Conservation (phyloP, 352 stramenopile genomes). For the Blastocystis sp. region DNA sequence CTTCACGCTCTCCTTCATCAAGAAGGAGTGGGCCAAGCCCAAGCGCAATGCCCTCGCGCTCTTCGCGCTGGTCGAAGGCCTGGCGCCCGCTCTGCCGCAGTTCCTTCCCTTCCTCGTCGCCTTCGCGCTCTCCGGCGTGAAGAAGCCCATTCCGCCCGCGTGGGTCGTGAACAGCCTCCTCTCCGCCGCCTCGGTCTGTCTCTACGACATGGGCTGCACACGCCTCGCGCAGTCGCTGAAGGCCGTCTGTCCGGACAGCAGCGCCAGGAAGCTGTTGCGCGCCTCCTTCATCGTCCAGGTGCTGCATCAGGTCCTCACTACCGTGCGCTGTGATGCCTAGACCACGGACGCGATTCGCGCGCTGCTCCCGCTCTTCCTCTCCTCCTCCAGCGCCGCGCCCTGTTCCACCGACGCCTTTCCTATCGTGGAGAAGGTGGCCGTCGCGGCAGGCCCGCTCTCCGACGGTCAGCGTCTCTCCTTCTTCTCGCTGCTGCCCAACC, state of each 20-base stretch:
- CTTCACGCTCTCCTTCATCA: slow-evolving; percentile 9
- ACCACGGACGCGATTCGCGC: background rate
- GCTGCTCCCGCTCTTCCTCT: background rate
- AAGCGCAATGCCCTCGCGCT: background rate
- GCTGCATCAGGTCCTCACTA: background rate
- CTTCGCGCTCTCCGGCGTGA: background rate
- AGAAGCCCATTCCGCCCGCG: background rate
- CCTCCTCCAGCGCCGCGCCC: background rate
- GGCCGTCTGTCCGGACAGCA: background rate
- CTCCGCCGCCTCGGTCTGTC: background rate
- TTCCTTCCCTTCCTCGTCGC: background rate
- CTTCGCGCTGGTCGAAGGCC: background rate
- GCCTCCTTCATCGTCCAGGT: background rate
- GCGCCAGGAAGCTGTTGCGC: too few relatives aligned
- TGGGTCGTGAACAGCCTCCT: background rate
- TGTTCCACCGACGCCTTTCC: background rate
- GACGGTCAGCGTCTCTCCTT: background rate
- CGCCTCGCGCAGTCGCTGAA: background rate
- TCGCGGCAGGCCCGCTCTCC: too few relatives aligned
- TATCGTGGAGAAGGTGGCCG: background rate
- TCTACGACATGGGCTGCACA: slow-evolving; percentile 5
- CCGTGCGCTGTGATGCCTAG: background rate
- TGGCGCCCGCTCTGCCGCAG: background rate
- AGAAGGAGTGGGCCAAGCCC: background rate
- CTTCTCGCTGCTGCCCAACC: background rate